phyloP scores from a whole-genome alignment of 2,329 filamentous ascomycete species.

The Colletotrichum coccodes region DNA sequence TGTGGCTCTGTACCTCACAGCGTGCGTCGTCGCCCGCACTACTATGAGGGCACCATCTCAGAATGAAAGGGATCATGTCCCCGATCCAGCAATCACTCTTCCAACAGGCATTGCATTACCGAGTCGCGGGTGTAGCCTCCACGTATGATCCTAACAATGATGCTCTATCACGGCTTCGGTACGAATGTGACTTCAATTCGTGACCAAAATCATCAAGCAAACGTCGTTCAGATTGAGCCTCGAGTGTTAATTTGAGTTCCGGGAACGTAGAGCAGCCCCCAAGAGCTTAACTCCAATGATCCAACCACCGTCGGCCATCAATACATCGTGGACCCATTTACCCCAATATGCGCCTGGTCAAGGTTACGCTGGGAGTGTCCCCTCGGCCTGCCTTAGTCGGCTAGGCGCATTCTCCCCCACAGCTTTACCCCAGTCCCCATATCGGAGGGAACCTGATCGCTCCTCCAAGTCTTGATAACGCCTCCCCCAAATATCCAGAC shows the following conservation, averaged over 20 bases:
- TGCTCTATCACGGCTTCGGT: no score
- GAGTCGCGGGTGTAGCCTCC: not conserved
- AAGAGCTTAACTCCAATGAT: conserved; percentile 4
- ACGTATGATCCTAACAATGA: not conserved
- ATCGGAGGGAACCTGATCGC: not conserved
- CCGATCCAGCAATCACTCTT: no score
- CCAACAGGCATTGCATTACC: fast-evolving
- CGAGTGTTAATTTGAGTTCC: not conserved
- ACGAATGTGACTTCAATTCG: no score
- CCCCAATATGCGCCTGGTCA: not conserved
- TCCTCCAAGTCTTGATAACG: not conserved
- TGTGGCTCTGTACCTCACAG: not conserved
- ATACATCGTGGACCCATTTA: not conserved
- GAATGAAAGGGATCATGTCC: not conserved
- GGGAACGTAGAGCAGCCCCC: not conserved
- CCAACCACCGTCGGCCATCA: not conserved
- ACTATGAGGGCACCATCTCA: not conserved
- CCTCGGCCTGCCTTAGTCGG: not conserved
- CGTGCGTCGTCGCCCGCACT: not conserved
- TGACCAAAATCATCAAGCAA: not conserved
- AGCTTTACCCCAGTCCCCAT: not conserved
- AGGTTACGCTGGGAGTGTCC: not conserved
- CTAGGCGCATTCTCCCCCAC: not conserved
- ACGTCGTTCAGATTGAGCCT: not conserved
- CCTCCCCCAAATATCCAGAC: not conserved